Conservation (phyloP, 75 land plant species). For the Sequoia sempervirens region DNA sequence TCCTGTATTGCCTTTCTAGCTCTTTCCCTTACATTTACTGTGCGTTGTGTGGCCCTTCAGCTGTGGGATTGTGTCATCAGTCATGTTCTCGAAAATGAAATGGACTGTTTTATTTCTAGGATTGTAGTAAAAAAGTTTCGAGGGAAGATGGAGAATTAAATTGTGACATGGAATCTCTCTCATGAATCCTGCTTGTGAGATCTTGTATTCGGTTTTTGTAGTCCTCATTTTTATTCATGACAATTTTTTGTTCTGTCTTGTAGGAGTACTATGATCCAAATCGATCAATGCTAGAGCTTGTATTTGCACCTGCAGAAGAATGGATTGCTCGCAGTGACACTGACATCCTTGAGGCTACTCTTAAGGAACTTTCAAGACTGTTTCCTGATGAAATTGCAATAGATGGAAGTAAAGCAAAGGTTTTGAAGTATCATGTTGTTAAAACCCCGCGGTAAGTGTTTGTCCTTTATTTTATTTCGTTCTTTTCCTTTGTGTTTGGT, state of each 20-base stretch:
- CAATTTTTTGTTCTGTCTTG: background rate
- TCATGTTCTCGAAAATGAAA: background rate
- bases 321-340: constrained; percentile 87
- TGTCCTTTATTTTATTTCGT: background rate
- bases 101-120: background rate
- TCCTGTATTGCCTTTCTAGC: background rate
- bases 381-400: constrained; percentile 96
- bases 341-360: constrained; percentile 96
- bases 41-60: background rate
- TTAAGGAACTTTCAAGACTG: constrained; percentile 82
- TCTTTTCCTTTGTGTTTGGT: background rate
- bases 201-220: background rate
- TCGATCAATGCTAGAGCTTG: constrained; percentile 94
- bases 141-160: background rate
- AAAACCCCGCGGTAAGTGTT: constrained; percentile 83
- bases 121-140: background rate
- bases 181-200: too few species aligned
- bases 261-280: constrained; percentile 96
- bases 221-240: background rate
- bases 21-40: background rate
- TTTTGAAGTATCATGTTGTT: constrained; percentile 92
- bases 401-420: constrained; percentile 94
- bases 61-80: background rate
- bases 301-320: constrained; percentile 98
- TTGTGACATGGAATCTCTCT: background rate